Conservation (phyloP, 129 eudicot genomes). For the Lactuca saligna region DNA sequence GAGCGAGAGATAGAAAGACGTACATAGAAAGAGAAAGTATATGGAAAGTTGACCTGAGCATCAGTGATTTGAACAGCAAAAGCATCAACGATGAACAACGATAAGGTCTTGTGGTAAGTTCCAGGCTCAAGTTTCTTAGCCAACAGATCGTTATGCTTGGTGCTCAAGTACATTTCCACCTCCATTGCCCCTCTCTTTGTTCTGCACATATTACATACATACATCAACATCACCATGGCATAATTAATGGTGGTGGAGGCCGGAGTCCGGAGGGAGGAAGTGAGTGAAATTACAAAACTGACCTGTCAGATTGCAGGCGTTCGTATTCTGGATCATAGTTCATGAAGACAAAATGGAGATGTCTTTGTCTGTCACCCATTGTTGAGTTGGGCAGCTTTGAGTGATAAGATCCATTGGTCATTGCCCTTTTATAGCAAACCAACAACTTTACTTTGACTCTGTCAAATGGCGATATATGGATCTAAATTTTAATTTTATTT, state of each 20-base stretch:
- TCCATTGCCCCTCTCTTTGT: slow-evolving; percentile 66
- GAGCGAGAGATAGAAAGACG: neutral
- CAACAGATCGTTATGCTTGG: slow-evolving; percentile 79
- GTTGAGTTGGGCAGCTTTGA: slow-evolving; percentile 9
- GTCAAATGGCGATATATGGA: slow-evolving; percentile 18
- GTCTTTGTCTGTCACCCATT: slow-evolving; percentile 39
- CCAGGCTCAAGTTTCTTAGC: slow-evolving; percentile 60
- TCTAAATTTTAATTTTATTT: neutral
- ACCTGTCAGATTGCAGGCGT: slow-evolving; percentile 83
- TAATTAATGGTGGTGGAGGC: neutral
- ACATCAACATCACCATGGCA: neutral
- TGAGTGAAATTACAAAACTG: slow-evolving; percentile 14
- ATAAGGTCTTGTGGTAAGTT: slow-evolving; percentile 67
- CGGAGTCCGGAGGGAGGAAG: neutral
- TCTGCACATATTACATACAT: slow-evolving; percentile 30
- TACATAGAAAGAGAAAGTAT: neutral
- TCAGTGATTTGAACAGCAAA: slow-evolving; percentile 90
- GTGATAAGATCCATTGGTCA: slow-evolving; percentile 28
- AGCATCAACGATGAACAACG: slow-evolving; percentile 87
- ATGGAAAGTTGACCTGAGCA: slow-evolving; percentile 50
- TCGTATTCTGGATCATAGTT: slow-evolving; percentile 94
- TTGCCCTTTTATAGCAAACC: slow-evolving; percentile 28
- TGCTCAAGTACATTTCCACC: slow-evolving; percentile 79
- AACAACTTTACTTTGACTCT: slow-evolving; percentile 27
- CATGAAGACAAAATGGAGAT: slow-evolving; percentile 74